Evolutionary conservation across 176 grass and related monocot genomes (phyloP), one percentile per base, ranked within the genome.

Genomic region (Alopecurus myosuroides): DNA sequence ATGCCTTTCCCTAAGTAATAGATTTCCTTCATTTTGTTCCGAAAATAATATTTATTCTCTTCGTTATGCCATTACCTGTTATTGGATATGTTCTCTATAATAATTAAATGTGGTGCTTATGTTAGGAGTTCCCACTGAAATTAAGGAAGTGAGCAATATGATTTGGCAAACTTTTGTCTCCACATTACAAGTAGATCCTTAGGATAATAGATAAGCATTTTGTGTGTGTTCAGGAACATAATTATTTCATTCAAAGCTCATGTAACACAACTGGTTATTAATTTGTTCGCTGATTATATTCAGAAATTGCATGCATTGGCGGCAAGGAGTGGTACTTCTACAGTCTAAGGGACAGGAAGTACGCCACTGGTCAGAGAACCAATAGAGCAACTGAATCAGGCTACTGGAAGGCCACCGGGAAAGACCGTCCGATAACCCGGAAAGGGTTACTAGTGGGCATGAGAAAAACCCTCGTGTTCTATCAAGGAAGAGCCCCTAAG

Each of bases 391-490:
- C 95, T 11, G 77, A 90, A 79, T 95, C 89, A 1, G 95, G 95
- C 17, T 98, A 98, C 20, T 98, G 95, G 95, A 98, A 98, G 82
- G 95, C 93, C 3, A 98, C 95, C 0, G 95, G 95, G 13, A 98
- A 93, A 84, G 95, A 98, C 40, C 91, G 95, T 3, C 39, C 81
- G 7, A 87, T 98, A 65, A 95, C 44, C 61, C 82, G 85, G 36
- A 83, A 92, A 77, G 93, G 95, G 5, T 76, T 90, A 10, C 85
- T 89, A 3, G 89, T 95, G 3, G 96, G 96, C 29, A 98, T 95
- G 96, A 89, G 96, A 15, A 98, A 98, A 94, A 98, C 96, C 12
- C 87, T 98, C 11, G 96, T 98, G 30, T 98, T 98, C 68, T 98
- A 98, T 45, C 84, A 89, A 83, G 96, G 96, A 53, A 94, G 96